These are phyloP conservation scores for Blastobotrys niveus DNA, from an alignment of 1,139 yeast genomes.

Conservation along the genomic window DNA sequence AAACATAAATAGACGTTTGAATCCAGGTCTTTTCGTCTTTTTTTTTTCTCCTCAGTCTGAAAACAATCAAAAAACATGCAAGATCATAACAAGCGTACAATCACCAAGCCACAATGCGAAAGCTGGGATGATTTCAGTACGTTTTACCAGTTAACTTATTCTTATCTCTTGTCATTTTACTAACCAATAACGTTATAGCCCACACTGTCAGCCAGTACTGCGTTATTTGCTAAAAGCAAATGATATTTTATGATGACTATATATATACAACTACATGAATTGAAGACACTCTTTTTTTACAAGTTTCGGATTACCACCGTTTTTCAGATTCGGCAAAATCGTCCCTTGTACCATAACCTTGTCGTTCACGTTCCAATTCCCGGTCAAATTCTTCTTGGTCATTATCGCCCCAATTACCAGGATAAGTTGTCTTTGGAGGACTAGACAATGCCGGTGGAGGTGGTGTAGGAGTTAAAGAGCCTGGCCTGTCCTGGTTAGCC, in stretches of 20 bases:
- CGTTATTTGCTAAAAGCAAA: background rate
- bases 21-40: no score
- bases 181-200: background rate
- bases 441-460: constrained; percentile 18
- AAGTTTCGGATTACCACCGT: constrained; percentile 25
- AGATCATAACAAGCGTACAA: no score
- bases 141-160: background rate
- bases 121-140: constrained; percentile 6
- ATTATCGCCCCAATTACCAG: constrained; percentile 9
- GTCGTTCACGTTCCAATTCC: constrained; percentile 29
- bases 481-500: constrained; percentile 10
- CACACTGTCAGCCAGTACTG: constrained; percentile 3
- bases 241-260: background rate
- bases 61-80: no score
- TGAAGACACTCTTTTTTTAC: background rate
- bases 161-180: no score
- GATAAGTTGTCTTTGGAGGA: constrained; percentile 9
- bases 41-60: no score
- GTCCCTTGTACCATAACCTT: constrained; percentile 25
- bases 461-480: constrained; percentile 16
- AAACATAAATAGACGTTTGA: no score
- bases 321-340: constrained; percentile 33
- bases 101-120: background rate
- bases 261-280: background rate
- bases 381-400: constrained; percentile 30